Conservation (phyloP, 192 early-diverging fungal genomes). For the Coemansia biformis region DNA sequence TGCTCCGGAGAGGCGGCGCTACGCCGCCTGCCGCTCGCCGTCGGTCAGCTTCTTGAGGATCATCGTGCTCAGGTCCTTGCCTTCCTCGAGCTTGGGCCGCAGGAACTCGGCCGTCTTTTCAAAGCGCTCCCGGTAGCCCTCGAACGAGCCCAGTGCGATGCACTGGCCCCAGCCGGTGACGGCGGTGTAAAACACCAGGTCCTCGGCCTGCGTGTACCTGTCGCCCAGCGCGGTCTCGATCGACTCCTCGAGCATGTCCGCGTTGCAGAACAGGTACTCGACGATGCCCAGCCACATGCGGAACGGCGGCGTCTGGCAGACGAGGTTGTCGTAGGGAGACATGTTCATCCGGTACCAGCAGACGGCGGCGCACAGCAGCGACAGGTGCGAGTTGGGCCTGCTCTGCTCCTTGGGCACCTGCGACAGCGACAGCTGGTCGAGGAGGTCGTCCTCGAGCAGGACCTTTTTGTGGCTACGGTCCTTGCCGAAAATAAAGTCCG, state of each 20-base stretch:
- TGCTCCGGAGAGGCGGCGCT: no score
- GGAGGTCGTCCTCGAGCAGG: conserved; percentile 74
- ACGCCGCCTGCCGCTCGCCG: no score
- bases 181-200: conserved; percentile 85
- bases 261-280: conserved; percentile 84
- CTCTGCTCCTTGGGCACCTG: conserved; percentile 65
- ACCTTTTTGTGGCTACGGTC: conserved; percentile 59
- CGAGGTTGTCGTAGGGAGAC: conserved; percentile 90
- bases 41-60: conserved; percentile 50
- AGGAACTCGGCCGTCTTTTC: conserved; percentile 83
- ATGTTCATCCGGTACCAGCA: conserved; percentile 83
- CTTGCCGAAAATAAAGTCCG: conserved; percentile 79
- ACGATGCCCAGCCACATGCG: conserved; percentile 90
- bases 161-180: conserved; percentile 91
- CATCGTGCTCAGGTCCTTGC: conserved; percentile 53
- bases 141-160: conserved; percentile 74
- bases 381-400: conserved; percentile 87
- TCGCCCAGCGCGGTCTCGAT: conserved; percentile 76
- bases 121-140: conserved; percentile 80
- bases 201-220: conserved; percentile 70
- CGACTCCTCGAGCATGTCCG: conserved; percentile 77
- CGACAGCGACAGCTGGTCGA: conserved; percentile 86
- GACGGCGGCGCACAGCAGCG: conserved; percentile 87
- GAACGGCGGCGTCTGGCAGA: conserved; percentile 95
- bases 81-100: conserved; percentile 54